Base-by-base conservation (phyloP, 2,329 filamentous ascomycete species). In the Talaromyces sp. region DNA sequence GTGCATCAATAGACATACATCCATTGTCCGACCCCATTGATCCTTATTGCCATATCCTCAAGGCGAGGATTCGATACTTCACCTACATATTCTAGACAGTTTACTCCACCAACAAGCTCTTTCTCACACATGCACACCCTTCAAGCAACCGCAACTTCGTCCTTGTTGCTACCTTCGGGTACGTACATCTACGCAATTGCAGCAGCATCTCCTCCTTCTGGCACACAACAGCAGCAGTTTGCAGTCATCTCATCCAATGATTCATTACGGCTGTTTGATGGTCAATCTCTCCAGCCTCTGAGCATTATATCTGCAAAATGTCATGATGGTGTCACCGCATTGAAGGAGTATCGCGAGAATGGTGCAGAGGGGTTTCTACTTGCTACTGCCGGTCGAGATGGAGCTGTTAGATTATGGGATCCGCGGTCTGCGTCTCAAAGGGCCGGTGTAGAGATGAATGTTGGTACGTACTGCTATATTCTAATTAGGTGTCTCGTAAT, bases 201-300 rank as follows among this genome's bases (percentile, higher is more conserved):
- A 5, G 61, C 67, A 2, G 66, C 67, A 7, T 66, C 66, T 13
- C 61, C 64, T 22, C 22, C 48, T 11, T 63, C 64, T 19, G 21
- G 39, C 28, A 39, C 31, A 22, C 28, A 50, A 13, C 64, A 64
- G 22, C 64, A 65, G 8, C 64, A 65, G 8, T 69, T 78, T 45
- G 74, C 74, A 13, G 73, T 72, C 41, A 77, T 77, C 57, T 75
- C 75, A 7, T 78, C 75, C 17, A 75, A 78, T 66, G 73, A 77
- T 64, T 77, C 75, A 17, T 64, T 78, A 53, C 72, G 75, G 13
- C 61, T 75, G 7, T 72, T 77, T 60, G 73, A 76, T 63, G 70
- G 69, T 31, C 61, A 66, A 40, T 65, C 67, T 50, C 66, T 77
- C 40, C 61, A 67, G 17, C 66, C 69, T 54, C 66, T 70, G 10